Percentiles rank a stretch among this genome's conserved stretches.
These are phyloP conservation scores for Discostella pseudostelligera DNA, from an alignment of 108 stramenopile species.

Conservation along the genomic window DNA sequence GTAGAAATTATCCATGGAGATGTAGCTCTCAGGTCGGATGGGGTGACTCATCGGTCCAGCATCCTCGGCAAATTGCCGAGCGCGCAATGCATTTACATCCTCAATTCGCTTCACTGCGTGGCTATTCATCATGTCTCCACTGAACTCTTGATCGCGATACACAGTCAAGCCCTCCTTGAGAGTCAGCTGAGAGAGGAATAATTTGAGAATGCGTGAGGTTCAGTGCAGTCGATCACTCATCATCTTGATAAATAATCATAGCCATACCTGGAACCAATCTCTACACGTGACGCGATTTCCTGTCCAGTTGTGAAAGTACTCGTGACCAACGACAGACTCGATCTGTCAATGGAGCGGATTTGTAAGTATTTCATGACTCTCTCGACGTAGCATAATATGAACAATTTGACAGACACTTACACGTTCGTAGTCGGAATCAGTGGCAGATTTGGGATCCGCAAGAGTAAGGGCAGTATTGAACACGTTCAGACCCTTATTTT, in stretches of 20 bases:
- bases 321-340: constrained; percentile 87
- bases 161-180: constrained; percentile 99
- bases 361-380: not conserved
- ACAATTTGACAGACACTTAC: too few relatives aligned
- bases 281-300: constrained; percentile 98
- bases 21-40: constrained; percentile 94
- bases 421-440: constrained; percentile 90
- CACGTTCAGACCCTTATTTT: constrained; percentile 87
- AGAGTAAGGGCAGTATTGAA: constrained; percentile 97
- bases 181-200: constrained; percentile 66
- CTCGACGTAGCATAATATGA: constrained; percentile 1
- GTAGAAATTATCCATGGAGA: constrained; percentile 95
- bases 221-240: not conserved
- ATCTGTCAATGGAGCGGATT: constrained; percentile 13
- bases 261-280: constrained; percentile 91
- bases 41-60: constrained; percentile 94
- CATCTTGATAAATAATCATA: not conserved
- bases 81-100: constrained; percentile 79
- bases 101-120: constrained; percentile 94
- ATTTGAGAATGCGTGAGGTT: not conserved
- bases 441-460: constrained; percentile 89
- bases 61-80: constrained; percentile 85
- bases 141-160: constrained; percentile 93
- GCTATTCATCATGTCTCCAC: constrained; percentile 87
- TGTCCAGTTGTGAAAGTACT: constrained; percentile 98